Base-by-base conservation (phyloP, 768 basidiomycete genomes). In the Pseudohyphozyma bogoriensis region DNA sequence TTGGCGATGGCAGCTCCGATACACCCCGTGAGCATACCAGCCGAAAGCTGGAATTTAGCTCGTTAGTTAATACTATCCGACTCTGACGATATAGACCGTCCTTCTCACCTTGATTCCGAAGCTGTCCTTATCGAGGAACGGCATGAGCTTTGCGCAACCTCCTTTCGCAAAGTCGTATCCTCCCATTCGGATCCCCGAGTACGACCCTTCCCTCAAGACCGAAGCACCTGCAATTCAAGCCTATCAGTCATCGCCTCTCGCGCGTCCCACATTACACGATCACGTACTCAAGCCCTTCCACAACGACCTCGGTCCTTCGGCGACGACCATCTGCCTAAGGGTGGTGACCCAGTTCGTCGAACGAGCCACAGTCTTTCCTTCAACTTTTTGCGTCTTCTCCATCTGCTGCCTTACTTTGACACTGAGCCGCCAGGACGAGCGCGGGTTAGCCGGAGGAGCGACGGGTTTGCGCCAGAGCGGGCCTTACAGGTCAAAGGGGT, bases 321-420 rank as follows among this genome's bases (percentile, higher is more conserved):
- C 46, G 28, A 47, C 53, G n/a, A 67, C 55, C 69, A 70, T 70
- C 35, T 47, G 42, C 15, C 55, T 55, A 35, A 64, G 47, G 2
- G 65, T 66, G n/a, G 40, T 44, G 39, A 55, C 47, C 36, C 64
- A 67, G 55, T 55, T 56, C 2, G 65, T 65, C 8, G 66, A 59
- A 8, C 55, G 54, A 28, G 35, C 33, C 18, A 45, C 42, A 28
- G 50, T 39, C 47, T 35, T 28, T n/a, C n/a, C n/a, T n/a, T n/a
- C n/a, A n/a, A n/a, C n/a, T n/a, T n/a, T n/a, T n/a, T n/a, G n/a
- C 15, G 58, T 63, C 16, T 50, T 44, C 39, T 68, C 51, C 9
- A 70, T 60, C 32, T 70, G 69, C 37, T 70, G 69, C 4, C 69
- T 63, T 18, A 70, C 69, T 44, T 70, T 68, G 62, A 68, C 35